These are phyloP conservation scores for Dioscorea cayenensis DNA, from an alignment of 116 monocot species.

Conservation along the genomic window DNA sequence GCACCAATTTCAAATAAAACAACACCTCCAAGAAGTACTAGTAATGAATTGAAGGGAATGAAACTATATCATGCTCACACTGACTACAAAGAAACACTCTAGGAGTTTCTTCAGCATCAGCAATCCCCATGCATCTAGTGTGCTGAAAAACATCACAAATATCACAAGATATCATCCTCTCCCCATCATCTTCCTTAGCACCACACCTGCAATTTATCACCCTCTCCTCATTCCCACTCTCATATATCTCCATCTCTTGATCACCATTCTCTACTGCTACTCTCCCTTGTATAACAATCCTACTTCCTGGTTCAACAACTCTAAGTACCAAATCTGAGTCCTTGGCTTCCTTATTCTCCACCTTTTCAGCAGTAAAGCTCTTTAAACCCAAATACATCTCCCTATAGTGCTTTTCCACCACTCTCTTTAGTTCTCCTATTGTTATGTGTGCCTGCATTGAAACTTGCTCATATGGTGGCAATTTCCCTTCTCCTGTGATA, in stretches of 20 bases:
- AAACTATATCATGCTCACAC: constrained; percentile 53
- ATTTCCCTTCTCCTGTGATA: constrained; percentile 1
- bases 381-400: constrained; percentile 58
- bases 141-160: constrained; percentile 88
- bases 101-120: constrained; percentile 44
- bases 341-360: constrained; percentile 18
- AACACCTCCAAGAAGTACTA: background rate
- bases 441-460: constrained; percentile 26
- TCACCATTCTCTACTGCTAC: constrained; percentile 1
- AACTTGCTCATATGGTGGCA: constrained; percentile 34
- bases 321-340: constrained; percentile 25
- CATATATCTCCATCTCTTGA: constrained; percentile 20
- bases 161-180: constrained; percentile 72
- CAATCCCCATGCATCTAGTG: constrained; percentile 50
- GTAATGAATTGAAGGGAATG: constrained; percentile 32
- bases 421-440: constrained; percentile 50
- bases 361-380: constrained; percentile 35
- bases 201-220: constrained; percentile 75
- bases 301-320: constrained; percentile 12
- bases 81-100: constrained; percentile 54
- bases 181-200: constrained; percentile 69
- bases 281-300: constrained; percentile 34
- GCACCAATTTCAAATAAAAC: too few species aligned
- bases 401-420: constrained; percentile 41
- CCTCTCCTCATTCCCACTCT: constrained; percentile 18